Evolutionary conservation across 805 yeast genomes (phyloP).

Genomic region (Yarrowia deformans): DNA sequence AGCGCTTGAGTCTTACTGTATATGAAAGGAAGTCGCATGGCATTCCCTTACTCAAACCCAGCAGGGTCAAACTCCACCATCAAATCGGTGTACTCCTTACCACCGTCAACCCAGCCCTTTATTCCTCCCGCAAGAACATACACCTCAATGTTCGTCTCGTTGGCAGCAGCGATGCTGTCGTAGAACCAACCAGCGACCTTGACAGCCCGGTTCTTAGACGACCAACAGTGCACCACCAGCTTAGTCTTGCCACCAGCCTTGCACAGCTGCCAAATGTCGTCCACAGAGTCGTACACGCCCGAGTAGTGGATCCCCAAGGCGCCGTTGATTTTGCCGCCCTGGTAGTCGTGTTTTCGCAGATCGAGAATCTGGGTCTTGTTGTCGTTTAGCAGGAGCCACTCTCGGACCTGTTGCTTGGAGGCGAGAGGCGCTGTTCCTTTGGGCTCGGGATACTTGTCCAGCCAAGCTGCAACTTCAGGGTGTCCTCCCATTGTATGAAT

Average conservation of each 20-base stretch:
- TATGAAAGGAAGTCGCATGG: too few relatives aligned
- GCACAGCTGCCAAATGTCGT: neutral
- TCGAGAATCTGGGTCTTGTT: neutral
- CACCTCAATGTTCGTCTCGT: neutral
- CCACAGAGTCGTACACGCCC: neutral
- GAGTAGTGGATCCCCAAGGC: neutral
- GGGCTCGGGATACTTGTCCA: neutral
- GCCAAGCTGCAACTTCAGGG: neutral
- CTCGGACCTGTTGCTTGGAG: neutral
- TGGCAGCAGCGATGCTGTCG: neutral
- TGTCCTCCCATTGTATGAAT: too few relatives aligned
- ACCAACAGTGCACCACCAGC: neutral
- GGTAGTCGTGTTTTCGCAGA: neutral
- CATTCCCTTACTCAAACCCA: neutral
- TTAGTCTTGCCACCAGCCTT: neutral
- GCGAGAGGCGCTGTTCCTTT: neutral
- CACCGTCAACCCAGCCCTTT: constrained; percentile 2
- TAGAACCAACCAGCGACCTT: neutral
- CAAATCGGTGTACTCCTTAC: neutral
- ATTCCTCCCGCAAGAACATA: neutral
- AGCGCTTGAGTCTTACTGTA: too few relatives aligned
- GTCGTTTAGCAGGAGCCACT: neutral
- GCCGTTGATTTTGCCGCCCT: neutral
- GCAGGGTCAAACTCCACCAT: neutral
- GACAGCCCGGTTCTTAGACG: neutral